Evolutionary conservation across 208 protist genomes (phyloP).

Genomic region (Leishmania braziliensis): DNA sequence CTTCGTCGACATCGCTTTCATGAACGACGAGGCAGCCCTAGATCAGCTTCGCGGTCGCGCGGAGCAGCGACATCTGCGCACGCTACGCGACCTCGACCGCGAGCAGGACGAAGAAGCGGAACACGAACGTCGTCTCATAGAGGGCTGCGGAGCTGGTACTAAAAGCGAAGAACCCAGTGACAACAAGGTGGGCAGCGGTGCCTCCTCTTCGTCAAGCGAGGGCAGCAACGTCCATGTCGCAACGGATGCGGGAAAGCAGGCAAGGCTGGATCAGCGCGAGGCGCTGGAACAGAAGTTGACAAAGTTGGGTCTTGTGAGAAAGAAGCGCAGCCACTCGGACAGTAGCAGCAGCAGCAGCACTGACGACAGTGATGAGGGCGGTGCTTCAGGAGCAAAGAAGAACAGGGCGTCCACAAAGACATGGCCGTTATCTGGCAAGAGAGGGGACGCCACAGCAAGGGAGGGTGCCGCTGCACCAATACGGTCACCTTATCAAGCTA

Average conservation of each 20-base stretch:
- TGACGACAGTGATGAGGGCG: not conserved
- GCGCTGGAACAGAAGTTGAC: constrained; percentile 14
- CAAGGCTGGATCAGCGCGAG: constrained; percentile 2
- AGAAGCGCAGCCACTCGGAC: constrained; percentile 4
- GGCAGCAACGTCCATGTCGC: not conserved
- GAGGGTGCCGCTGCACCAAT: not conserved
- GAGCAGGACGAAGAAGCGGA: constrained; percentile 51
- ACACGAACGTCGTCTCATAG: constrained; percentile 22
- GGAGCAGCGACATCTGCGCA: constrained; percentile 79
- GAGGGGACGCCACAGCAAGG: not conserved
- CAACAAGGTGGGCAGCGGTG: not conserved
- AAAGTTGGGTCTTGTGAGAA: constrained; percentile 7
- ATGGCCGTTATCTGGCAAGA: not conserved
- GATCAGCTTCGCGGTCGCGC: constrained; percentile 72
- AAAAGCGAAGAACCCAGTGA: not conserved
- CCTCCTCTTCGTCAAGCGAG: constrained; percentile 1
- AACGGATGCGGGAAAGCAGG: constrained; percentile 10
- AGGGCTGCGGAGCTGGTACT: constrained; percentile 6
- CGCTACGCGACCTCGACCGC: constrained; percentile 66
- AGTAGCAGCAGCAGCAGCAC: constrained; percentile 32
- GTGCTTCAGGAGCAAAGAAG: not conserved
- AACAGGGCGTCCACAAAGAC: not conserved
- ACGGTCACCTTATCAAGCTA: not conserved
- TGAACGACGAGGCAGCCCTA: constrained; percentile 75
- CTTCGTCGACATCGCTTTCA: constrained; percentile 89